These are phyloP conservation scores for Stagonosporopsis vannaccii DNA, from an alignment of 2,329 filamentous ascomycete species.

Conservation along the genomic window DNA sequence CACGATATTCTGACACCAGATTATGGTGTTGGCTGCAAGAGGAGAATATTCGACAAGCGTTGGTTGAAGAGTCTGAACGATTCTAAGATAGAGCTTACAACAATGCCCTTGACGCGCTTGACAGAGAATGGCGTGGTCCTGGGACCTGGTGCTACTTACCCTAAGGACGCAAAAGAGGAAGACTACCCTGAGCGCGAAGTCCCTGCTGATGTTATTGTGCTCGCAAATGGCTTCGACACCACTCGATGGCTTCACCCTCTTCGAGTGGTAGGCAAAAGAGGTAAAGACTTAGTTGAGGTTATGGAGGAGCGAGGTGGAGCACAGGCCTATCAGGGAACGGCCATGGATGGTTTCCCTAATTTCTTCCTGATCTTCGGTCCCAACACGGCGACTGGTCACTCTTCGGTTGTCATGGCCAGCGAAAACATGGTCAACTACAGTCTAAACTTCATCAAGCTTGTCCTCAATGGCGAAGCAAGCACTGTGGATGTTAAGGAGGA, in stretches of 20 bases:
- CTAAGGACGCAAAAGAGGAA: slow-evolving; percentile 47
- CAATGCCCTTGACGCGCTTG: slow-evolving; percentile 59
- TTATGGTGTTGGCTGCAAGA: slow-evolving; percentile 69
- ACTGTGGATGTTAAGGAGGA: slow-evolving; percentile 86
- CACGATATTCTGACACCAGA: slow-evolving; percentile 68
- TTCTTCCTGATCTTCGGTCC: slow-evolving; percentile 71
- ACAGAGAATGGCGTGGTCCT: slow-evolving; percentile 59
- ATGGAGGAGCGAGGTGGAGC: slow-evolving; percentile 68
- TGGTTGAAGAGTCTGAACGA: slow-evolving; percentile 64
- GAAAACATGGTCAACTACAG: slow-evolving; percentile 69
- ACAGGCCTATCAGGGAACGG: slow-evolving; percentile 67
- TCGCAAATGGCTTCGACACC: slow-evolving; percentile 68
- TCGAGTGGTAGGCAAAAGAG: slow-evolving; percentile 60
- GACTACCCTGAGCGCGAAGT: slow-evolving; percentile 51
- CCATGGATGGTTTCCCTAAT: slow-evolving; percentile 64
- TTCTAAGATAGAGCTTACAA: slow-evolving; percentile 62
- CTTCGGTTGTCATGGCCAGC: slow-evolving; percentile 64
- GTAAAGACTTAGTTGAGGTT: slow-evolving; percentile 60
- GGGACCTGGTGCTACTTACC: slow-evolving; percentile 59
- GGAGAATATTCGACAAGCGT: slow-evolving; percentile 65
- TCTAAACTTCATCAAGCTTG: slow-evolving; percentile 64
- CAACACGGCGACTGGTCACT: slow-evolving; percentile 69
- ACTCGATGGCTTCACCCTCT: slow-evolving; percentile 63
- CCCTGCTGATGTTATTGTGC: slow-evolving; percentile 66
- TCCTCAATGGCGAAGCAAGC: slow-evolving; percentile 89